These are phyloP conservation scores for Coriaria nepalensis DNA, from an alignment of 306 rosid species.

Conservation along the genomic window DNA sequence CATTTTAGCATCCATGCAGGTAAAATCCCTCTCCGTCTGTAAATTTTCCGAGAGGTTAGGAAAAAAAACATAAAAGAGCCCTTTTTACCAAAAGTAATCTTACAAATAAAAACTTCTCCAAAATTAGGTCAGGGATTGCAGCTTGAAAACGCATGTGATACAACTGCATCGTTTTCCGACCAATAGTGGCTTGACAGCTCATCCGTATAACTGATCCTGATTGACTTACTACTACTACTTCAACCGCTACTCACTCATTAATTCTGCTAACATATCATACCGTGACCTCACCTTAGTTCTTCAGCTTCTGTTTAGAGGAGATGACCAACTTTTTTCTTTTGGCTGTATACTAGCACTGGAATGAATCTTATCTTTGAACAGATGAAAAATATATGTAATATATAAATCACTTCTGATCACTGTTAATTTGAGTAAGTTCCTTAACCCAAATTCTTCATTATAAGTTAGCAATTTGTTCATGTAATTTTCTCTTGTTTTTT, in stretches of 20 bases:
- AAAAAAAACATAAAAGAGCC: background rate
- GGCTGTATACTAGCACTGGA: no score
- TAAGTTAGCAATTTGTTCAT: no score
- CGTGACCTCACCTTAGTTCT: no score
- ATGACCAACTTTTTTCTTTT: no score
- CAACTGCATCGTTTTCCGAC: conserved; percentile 10
- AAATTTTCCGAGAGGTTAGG: background rate
- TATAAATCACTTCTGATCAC: no score
- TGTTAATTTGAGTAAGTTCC: no score
- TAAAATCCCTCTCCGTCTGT: background rate
- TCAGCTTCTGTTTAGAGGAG: no score
- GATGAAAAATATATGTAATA: no score
- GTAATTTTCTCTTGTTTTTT: no score
- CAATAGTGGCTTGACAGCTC: conserved; percentile 3
- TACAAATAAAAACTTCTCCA: no score
- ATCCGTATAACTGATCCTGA: conserved; percentile 10
- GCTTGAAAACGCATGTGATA: conserved; percentile 17
- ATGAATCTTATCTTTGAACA: no score
- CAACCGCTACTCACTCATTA: conserved; percentile 4
- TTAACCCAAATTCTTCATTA: no score
- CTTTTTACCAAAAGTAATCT: background rate
- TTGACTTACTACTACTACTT: background rate
- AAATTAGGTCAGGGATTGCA: conserved; percentile 14
- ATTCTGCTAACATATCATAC: conserved; percentile 12
- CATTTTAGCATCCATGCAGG: conserved; percentile 16